Conservation (phyloP, 257 asterid species). For the Salvia splendens region DNA sequence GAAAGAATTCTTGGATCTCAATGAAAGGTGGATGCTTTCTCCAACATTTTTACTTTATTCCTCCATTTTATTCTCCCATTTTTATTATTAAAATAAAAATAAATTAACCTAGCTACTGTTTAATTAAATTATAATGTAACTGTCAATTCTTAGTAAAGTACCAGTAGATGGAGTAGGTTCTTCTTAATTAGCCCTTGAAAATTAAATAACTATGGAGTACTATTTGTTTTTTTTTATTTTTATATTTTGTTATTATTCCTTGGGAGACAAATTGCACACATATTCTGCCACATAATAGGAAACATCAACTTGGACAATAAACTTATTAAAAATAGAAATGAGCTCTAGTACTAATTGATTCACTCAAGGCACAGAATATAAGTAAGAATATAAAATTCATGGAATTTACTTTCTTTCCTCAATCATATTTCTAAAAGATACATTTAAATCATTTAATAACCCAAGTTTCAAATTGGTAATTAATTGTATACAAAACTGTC, state of each 20-base stretch:
- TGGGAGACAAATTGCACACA: conserved; percentile 17
- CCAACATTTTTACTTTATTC: conserved; percentile 38
- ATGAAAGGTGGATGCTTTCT: conserved; percentile 39
- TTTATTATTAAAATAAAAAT: not conserved
- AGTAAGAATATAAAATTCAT: not conserved
- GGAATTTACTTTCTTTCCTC: not conserved
- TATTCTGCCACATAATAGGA: not conserved
- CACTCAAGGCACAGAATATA: not conserved
- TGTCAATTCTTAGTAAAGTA: no score
- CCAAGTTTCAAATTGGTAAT: conserved; percentile 24
- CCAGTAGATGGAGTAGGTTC: not conserved
- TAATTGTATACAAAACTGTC: no score
- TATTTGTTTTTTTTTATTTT: not conserved
- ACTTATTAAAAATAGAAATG: not conserved
- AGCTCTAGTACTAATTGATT: not conserved
- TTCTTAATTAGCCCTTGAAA: no score
- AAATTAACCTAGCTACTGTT: no score
- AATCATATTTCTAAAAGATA: not conserved
- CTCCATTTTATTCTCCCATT: conserved; percentile 32
- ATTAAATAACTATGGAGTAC: no score
- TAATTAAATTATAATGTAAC: no score
- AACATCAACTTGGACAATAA: conserved; percentile 2
- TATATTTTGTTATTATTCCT: not conserved
- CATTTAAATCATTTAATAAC: not conserved
- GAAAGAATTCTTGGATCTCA: conserved; percentile 4